Evolutionary conservation across 192 early-diverging fungal species (phyloP), one percentile per base, ranked within the genome.

Genomic region (Coemansia reversa): DNA sequence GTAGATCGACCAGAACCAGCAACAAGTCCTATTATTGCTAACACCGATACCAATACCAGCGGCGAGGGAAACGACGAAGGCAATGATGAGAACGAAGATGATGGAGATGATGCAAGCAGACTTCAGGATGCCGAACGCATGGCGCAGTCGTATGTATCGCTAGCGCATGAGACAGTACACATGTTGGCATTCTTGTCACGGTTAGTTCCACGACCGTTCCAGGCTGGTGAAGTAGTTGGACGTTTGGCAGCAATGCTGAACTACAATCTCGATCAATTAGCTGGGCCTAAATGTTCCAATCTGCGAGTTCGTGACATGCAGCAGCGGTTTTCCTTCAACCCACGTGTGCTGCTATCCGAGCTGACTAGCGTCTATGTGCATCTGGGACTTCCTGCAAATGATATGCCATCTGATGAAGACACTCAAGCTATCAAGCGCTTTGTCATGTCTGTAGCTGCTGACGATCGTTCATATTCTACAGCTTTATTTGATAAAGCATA

Each of bases 211-310:
- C 68, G 84, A 28, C 92, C 94, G 6, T 99, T 99, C 81, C 78
- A 96, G 82, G 89, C 87, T 16, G 82, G 86, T 19, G 92, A 94
- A 65, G 92, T 99, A 51, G 94, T 97, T 18, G 90, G 91, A 49
- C 84, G 94, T 2, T 82, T 99, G 35, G 95, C 95, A 1, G 92
- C 93, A n/a, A 99, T 99, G 97, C 84, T 99, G 51, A 92, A 99
- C 76, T 96, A 92, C 72, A 97, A 96, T 60, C 79, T 99, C 35
- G 79, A 88, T 6, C 88, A 90, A 32, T 76, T 99, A 52, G 94
- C 94, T 1, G 97, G 97, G 0, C 93, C 94, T 8, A 88, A 90
- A 61, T 94, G 92, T 79, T 91, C 92, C 1, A 93, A 90, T 58
- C 79, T 99, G 16, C 93, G 92, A 58, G 95, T 94, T 29, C 25